A percentile compares a stretch with the other conserved stretches of the same genome.
Evolutionary conservation across 768 basidiomycete genomes (phyloP).

Genomic region (Tulasnella sp.): DNA sequence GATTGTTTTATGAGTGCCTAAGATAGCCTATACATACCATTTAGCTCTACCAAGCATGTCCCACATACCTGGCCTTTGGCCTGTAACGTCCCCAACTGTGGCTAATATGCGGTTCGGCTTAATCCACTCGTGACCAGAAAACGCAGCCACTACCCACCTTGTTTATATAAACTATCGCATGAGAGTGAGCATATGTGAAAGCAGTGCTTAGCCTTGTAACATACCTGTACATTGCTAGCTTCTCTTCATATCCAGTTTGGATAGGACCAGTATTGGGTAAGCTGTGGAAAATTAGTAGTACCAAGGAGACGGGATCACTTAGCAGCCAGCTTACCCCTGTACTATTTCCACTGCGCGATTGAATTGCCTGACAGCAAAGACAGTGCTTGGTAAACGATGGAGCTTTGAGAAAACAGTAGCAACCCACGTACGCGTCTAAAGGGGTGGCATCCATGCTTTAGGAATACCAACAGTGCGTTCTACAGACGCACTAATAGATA

Average conservation of each 20-base stretch:
- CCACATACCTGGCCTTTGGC: constrained; percentile 69
- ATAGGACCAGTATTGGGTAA: constrained; percentile 90
- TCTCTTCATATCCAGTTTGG: constrained; percentile 92
- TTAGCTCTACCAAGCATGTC: constrained; percentile 90
- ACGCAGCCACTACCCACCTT: constrained; percentile 41
- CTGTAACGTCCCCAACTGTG: constrained; percentile 76
- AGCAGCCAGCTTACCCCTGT: constrained; percentile 33
- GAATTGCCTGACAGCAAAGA: constrained; percentile 43
- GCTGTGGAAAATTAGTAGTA: constrained; percentile 22
- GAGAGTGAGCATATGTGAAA: neutral
- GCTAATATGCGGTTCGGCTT: constrained; percentile 33
- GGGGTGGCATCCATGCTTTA: constrained; percentile 5
- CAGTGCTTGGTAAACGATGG: neutral
- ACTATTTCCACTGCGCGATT: constrained; percentile 90
- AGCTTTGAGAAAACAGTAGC: neutral
- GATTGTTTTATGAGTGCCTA: neutral
- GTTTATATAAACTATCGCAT: constrained; percentile 64
- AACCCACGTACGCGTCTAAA: constrained; percentile 10
- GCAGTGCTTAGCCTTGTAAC: constrained; percentile 16
- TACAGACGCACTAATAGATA: too few relatives aligned
- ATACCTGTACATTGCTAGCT: constrained; percentile 83
- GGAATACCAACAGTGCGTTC: too few relatives aligned
- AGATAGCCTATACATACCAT: constrained; percentile 44
- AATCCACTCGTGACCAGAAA: neutral
- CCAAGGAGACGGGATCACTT: too few relatives aligned